These are phyloP conservation scores for Russula sp. DNA, from an alignment of 768 basidiomycete genomes.

Conservation along the genomic window DNA sequence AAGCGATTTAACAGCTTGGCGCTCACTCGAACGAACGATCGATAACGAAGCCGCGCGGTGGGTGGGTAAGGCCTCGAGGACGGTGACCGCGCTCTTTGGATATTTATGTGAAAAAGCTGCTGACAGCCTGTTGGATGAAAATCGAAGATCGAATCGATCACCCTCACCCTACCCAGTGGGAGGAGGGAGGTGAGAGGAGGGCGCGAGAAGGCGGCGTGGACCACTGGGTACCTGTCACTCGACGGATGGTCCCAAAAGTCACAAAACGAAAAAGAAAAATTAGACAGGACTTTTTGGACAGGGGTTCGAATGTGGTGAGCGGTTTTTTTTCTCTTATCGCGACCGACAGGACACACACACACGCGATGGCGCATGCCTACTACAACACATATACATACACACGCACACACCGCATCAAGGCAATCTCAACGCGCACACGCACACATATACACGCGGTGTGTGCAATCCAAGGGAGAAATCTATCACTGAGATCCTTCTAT, in stretches of 20 bases:
- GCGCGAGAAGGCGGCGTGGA: too few species aligned
- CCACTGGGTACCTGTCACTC: too few species aligned
- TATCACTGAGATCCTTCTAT: slow-evolving; percentile 6
- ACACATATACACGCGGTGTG: slow-evolving; percentile 2
- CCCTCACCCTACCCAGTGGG: too few species aligned
- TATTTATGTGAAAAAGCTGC: not conserved
- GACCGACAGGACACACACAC: too few species aligned
- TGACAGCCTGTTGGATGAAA: not conserved
- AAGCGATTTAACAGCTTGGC: too few species aligned
- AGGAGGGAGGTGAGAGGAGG: not conserved
- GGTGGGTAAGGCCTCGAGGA: slow-evolving; percentile 1
- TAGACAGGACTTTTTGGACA: too few species aligned
- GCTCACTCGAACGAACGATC: not conserved
- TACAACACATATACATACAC: not conserved
- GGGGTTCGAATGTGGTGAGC: too few species aligned
- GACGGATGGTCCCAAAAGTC: too few species aligned
- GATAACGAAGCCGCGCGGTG: slow-evolving; percentile 4
- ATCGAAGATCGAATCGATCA: not conserved
- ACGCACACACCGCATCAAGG: not conserved
- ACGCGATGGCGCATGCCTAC: too few species aligned
- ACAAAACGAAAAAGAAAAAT: too few species aligned
- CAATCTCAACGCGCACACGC: not conserved
- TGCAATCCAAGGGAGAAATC: slow-evolving; percentile 4
- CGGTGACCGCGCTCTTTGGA: not conserved
- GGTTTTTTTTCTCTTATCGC: not conserved